These are phyloP conservation scores for Diospyros kaki DNA, from an alignment of 148 eudicot genomes.

Conservation along the genomic window DNA sequence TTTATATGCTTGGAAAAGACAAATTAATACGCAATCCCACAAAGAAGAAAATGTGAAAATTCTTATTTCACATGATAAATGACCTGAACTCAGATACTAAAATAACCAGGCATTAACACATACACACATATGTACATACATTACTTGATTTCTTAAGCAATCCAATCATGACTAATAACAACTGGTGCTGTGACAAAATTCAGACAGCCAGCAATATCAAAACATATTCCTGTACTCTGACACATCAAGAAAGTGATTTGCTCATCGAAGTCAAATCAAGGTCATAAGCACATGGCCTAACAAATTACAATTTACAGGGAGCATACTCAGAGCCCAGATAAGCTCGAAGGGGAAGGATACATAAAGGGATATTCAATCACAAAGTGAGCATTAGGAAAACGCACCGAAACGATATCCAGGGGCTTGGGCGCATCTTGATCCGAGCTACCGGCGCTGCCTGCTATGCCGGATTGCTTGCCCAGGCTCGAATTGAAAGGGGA, in stretches of 20 bases:
- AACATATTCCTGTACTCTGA: too few species aligned
- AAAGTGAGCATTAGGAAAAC: conserved; percentile 11
- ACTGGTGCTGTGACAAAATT: too few species aligned
- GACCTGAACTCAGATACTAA: too few species aligned
- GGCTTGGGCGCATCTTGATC: conserved; percentile 90
- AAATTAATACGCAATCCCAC: background rate
- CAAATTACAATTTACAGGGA: background rate
- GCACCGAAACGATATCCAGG: conserved; percentile 79
- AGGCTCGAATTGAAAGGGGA: conserved; percentile 67
- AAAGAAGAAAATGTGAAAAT: background rate
- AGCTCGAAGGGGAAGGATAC: background rate
- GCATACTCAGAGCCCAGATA: background rate
- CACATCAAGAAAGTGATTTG: background rate
- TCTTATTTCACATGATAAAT: background rate
- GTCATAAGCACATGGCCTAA: background rate
- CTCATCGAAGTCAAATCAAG: background rate
- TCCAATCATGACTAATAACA: too few species aligned
- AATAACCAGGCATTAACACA: too few species aligned
- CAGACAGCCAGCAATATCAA: too few species aligned
- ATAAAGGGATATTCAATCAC: background rate
- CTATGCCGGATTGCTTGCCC: conserved; percentile 24
- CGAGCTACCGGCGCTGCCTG: conserved; percentile 19
- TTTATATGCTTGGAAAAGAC: background rate
- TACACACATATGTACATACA: too few species aligned
- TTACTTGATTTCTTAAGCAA: too few species aligned